Evolutionary conservation across 1,139 yeast species (phyloP), one percentile per base, ranked within the genome.

Genomic region (Candida anutae): DNA sequence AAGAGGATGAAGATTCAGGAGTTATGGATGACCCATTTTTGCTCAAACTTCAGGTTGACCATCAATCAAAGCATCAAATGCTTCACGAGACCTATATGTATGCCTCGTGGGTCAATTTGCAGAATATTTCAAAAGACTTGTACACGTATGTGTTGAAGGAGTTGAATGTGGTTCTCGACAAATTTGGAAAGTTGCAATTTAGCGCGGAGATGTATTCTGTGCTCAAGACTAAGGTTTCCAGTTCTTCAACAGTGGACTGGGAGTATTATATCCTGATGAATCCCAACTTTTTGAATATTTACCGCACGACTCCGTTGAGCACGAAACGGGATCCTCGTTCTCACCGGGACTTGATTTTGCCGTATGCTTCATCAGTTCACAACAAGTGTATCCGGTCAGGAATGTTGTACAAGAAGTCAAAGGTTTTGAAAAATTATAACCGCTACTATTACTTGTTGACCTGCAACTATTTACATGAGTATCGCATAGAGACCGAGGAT

Each of bases 321-420:
- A 46, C 48, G n/a, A 58, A 57, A 36, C 52, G 45, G 25, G 60
- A 54, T 32, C 46, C 43, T 5, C 42, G 71, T 31, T 49, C 49
- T 12, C 54, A 53, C 36, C 51, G 49, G 32, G 35, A 46, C 21
- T 35, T 64, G 6, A 37, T 29, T 1, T 27, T 64, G 6, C 72
- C 72, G 2, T 65, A 61, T 36, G 28, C 57, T 2, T 39, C 43
- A 23, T 60, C 69, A 2, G 48, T 64, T 22, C 72, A 65, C 34
- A 61, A 58, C 40, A 64, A 64, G 42, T 65, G 71, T 39, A 50
- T 65, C 24, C 46, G 70, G 25, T 62, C 55, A 35, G 72, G 72
- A 5, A 43, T 52, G 22, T 46, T 65, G 38, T 64, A 62, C 44
- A 62, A 60, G 40, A 65, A 65, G 38, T 60, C 59, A 30, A 65